Conservation (phyloP, 192 early-diverging fungal species). For the Chytriomyces sp. region DNA sequence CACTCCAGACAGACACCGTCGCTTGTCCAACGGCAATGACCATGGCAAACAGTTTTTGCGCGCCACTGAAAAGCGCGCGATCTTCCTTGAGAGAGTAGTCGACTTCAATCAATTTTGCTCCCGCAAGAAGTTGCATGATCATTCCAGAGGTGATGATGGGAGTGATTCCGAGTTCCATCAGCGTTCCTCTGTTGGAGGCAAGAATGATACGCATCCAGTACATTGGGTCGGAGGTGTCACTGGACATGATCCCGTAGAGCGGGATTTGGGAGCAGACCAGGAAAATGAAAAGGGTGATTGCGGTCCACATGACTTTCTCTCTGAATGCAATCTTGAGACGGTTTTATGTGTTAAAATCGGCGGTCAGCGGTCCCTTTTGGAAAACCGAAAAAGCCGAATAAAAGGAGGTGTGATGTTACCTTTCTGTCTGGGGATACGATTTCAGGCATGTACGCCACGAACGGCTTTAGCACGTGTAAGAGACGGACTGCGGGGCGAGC, state of each 20-base stretch:
- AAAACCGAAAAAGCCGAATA: not conserved
- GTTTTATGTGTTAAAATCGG: not conserved
- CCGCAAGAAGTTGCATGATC: conserved; percentile 99
- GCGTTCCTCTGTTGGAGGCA: conserved; percentile 98
- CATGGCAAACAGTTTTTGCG: conserved; percentile 99
- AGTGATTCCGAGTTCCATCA: conserved; percentile 99
- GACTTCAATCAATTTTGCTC: conserved; percentile 98
- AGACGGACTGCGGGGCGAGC: conserved; percentile 75
- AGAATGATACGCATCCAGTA: conserved; percentile 99
- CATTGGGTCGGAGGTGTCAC: conserved; percentile 97
- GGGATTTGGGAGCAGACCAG: conserved; percentile 99
- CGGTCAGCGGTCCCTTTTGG: not conserved
- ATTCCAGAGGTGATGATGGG: conserved; percentile 99
- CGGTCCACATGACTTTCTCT: conserved; percentile 99
- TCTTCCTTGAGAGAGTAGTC: conserved; percentile 99
- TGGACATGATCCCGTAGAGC: conserved; percentile 99
- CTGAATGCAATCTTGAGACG: conserved; percentile 83
- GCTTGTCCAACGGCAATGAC: conserved; percentile 99
- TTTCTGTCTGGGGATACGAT: conserved; percentile 96
- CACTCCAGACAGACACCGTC: conserved; percentile 96
- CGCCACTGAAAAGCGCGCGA: conserved; percentile 96
- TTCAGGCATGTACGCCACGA: conserved; percentile 98
- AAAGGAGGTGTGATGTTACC: conserved; percentile 51
- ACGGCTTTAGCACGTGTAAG: conserved; percentile 94
- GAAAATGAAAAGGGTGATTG: conserved; percentile 98